Evolutionary conservation across 1,284 basidiomycete species (phyloP).

Genomic region (Ceraceosorus guamensis): DNA sequence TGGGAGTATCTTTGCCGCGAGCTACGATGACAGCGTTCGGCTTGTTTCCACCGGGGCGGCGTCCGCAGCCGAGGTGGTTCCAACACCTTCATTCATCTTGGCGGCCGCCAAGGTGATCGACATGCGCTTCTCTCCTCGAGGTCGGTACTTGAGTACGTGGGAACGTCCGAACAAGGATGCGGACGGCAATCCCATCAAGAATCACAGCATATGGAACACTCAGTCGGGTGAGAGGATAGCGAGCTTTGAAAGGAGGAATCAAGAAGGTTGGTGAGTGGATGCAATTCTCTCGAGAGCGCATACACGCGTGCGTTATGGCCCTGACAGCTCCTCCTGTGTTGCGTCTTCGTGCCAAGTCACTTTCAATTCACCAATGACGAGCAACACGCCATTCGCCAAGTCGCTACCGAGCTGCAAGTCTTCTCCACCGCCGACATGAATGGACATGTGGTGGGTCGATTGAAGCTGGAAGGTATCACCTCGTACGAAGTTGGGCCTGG

Average conservation of each 20-base stretch:
- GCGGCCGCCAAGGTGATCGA: slow-evolving; percentile 67
- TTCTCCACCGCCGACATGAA: slow-evolving; percentile 68
- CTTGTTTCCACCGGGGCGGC: slow-evolving; percentile 57
- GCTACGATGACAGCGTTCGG: slow-evolving; percentile 7
- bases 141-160: slow-evolving; percentile 87
- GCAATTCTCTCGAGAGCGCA: neutral
- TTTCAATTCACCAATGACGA: slow-evolving; percentile 88
- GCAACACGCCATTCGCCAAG: slow-evolving; percentile 75
- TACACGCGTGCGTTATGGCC: no score
- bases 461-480: slow-evolving; percentile 72
- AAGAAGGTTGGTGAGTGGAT: slow-evolving; percentile 61
- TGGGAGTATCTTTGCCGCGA: slow-evolving; percentile 68
- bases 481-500: slow-evolving; percentile 71
- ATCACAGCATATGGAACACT: slow-evolving; percentile 74
- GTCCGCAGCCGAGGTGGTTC: slow-evolving; percentile 26
- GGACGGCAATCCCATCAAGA: slow-evolving; percentile 62
- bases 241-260: slow-evolving; percentile 73
- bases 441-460: slow-evolving; percentile 66
- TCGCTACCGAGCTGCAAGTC: slow-evolving; percentile 77
- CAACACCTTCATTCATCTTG: slow-evolving; percentile 19
- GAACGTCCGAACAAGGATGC: slow-evolving; percentile 67
- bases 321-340: neutral
- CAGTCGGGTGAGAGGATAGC: slow-evolving; percentile 73
- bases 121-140: slow-evolving; percentile 82
- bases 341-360: slow-evolving; percentile 8